phyloP scores from a whole-genome alignment of 2,329 filamentous ascomycete genomes.

The Pseudocercospora macadamiae region DNA sequence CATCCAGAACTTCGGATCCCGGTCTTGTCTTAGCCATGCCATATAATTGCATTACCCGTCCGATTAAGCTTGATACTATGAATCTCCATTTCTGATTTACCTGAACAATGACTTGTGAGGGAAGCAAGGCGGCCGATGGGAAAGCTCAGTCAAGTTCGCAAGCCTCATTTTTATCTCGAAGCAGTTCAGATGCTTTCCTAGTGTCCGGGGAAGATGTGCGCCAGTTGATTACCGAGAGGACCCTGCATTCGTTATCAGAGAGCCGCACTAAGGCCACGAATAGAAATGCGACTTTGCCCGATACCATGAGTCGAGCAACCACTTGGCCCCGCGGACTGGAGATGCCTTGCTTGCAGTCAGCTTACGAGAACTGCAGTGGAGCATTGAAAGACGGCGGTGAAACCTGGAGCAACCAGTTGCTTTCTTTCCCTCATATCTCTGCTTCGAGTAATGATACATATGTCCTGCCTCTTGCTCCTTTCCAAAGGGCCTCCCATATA shows the following conservation, averaged over 20 bases:
- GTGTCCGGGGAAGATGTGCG: neutral
- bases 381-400: neutral
- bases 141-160: too few species aligned
- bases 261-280: slow-evolving; percentile 1
- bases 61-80: too few species aligned
- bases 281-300: neutral
- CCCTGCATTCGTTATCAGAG: slow-evolving; percentile 4
- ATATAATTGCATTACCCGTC: too few species aligned
- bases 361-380: neutral
- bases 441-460: neutral
- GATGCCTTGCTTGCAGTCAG: neutral
- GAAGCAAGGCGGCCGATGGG: too few species aligned
- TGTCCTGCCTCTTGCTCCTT: neutral
- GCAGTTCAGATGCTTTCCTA: neutral
- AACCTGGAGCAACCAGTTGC: too few species aligned
- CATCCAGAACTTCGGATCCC: neutral
- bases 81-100: too few species aligned
- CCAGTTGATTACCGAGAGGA: neutral
- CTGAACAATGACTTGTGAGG: too few species aligned
- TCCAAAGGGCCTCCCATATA: neutral
- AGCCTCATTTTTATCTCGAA: neutral
- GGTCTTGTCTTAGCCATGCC: neutral
- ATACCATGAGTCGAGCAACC: neutral
- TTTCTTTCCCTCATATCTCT: too few species aligned
- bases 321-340: neutral